Percentiles rank a stretch among this genome's conserved stretches.
Evolutionary conservation across 2,329 filamentous ascomycete genomes (phyloP).

Genomic region (Fusarium pseudocircinatum): DNA sequence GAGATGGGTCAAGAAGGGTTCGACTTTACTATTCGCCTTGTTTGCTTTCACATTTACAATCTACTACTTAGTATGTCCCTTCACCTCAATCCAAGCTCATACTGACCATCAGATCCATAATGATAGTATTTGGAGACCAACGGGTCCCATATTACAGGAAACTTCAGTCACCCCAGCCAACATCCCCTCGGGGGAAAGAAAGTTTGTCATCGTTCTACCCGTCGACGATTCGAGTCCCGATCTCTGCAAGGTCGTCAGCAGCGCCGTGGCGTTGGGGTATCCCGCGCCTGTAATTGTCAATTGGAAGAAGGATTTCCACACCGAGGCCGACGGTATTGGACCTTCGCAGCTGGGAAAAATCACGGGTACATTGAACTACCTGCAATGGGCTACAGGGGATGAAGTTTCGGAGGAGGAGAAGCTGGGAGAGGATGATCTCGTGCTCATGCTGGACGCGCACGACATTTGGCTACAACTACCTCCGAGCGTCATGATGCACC

Average conservation of each 20-base stretch:
- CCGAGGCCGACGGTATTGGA: constrained; percentile 35
- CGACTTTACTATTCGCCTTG: constrained; percentile 1
- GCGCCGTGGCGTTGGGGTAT: constrained; percentile 42
- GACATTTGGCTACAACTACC: constrained; percentile 47
- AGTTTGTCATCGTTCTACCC: constrained; percentile 39
- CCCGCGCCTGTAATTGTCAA: constrained; percentile 46
- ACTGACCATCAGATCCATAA: constrained; percentile 32
- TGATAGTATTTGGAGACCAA: constrained; percentile 26
- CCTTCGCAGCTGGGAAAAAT: constrained; percentile 45
- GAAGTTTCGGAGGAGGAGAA: constrained; percentile 22
- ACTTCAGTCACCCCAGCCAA: background rate
- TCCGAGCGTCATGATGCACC: constrained; percentile 42
- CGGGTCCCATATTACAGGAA: constrained; percentile 19
- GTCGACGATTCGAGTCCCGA: constrained; percentile 42
- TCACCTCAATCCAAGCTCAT: background rate
- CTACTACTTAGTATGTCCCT: constrained; percentile 25
- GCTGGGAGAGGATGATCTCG: constrained; percentile 41
- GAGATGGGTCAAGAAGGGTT: constrained; percentile 25
- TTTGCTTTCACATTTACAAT: constrained; percentile 7
- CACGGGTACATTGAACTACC: constrained; percentile 43
- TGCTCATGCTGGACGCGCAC: constrained; percentile 46
- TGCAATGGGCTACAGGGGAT: constrained; percentile 36
- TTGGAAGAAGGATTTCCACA: constrained; percentile 43
- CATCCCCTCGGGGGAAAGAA: constrained; percentile 30
- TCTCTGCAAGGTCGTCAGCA: constrained; percentile 45